Evolutionary conservation across 257 asterid species (phyloP).

Genomic region (Nicotiana benthamiana): DNA sequence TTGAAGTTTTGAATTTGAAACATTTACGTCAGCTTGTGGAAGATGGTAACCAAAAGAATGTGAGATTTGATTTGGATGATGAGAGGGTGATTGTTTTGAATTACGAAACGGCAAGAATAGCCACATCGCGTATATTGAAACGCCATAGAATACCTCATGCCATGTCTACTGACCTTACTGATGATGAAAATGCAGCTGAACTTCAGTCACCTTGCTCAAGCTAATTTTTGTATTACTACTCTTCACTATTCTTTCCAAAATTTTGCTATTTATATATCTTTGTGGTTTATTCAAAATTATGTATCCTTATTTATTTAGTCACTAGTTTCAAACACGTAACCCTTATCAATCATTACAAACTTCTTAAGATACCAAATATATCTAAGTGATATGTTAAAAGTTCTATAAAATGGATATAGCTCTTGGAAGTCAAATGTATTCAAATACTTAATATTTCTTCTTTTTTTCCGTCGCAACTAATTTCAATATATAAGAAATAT

Average conservation of each 20-base stretch:
- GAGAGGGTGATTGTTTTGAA: slow-evolving; percentile 79
- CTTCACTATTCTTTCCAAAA: not conserved
- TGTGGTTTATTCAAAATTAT: not conserved
- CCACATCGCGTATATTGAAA: slow-evolving; percentile 65
- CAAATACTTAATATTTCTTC: too few species aligned
- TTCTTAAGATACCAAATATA: too few species aligned
- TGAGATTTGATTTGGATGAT: slow-evolving; percentile 89
- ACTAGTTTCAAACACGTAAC: too few species aligned
- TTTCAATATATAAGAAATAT: too few species aligned
- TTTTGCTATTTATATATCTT: not conserved
- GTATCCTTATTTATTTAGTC: too few species aligned
- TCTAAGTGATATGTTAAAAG: too few species aligned
- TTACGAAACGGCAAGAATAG: slow-evolving; percentile 58
- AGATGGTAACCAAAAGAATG: slow-evolving; percentile 37
- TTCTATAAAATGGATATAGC: too few species aligned
- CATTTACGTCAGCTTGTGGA: slow-evolving; percentile 80
- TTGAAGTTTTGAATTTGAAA: slow-evolving; percentile 69
- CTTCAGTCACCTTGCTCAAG: slow-evolving; percentile 37
- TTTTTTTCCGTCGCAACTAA: too few species aligned
- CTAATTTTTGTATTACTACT: slow-evolving; percentile 16
- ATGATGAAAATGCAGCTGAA: slow-evolving; percentile 29
- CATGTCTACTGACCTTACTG: slow-evolving; percentile 56
- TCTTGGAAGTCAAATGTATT: too few species aligned
- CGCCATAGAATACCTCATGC: slow-evolving; percentile 82
- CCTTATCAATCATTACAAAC: too few species aligned